These are phyloP conservation scores for Cyberlindnera meyerae DNA, from an alignment of 805 yeast species.

Conservation along the genomic window DNA sequence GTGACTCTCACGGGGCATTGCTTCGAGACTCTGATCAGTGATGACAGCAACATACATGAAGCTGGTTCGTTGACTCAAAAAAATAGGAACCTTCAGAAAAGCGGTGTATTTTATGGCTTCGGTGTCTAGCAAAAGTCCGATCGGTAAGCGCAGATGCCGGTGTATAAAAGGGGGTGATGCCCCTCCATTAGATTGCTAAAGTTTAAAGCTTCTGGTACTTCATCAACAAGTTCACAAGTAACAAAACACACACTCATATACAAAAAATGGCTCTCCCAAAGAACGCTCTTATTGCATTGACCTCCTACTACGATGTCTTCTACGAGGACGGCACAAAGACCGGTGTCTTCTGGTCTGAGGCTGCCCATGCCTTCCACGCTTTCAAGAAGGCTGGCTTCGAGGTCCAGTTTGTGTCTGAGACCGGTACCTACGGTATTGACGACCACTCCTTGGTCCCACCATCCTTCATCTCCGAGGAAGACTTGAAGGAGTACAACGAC, in stretches of 20 bases:
- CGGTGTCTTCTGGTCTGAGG: constrained; percentile 59
- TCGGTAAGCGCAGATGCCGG: too few species aligned
- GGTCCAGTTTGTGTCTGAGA: constrained; percentile 54
- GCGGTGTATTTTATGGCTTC: too few species aligned
- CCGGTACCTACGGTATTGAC: constrained; percentile 54
- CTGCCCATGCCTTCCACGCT: constrained; percentile 50
- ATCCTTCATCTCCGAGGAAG: constrained; percentile 39
- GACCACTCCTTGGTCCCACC: constrained; percentile 44
- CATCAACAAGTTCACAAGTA: too few species aligned
- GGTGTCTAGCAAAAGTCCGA: too few species aligned
- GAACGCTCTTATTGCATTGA: constrained; percentile 40
- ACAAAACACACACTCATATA: background rate
- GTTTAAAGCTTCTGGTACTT: too few species aligned
- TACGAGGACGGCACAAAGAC: constrained; percentile 55
- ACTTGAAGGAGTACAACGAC: constrained; percentile 36
- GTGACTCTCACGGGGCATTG: too few species aligned
- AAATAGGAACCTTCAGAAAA: too few species aligned
- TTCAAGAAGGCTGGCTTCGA: constrained; percentile 45
- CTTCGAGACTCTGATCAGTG: too few species aligned
- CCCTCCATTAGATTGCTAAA: too few species aligned
- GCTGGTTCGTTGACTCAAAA: too few species aligned
- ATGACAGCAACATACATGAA: too few species aligned
- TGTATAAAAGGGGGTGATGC: too few species aligned
- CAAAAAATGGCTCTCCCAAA: constrained; percentile 19
- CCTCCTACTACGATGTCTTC: constrained; percentile 41